phyloP scores from a whole-genome alignment of 257 asterid species.

The Cynanchum wilfordii region DNA sequence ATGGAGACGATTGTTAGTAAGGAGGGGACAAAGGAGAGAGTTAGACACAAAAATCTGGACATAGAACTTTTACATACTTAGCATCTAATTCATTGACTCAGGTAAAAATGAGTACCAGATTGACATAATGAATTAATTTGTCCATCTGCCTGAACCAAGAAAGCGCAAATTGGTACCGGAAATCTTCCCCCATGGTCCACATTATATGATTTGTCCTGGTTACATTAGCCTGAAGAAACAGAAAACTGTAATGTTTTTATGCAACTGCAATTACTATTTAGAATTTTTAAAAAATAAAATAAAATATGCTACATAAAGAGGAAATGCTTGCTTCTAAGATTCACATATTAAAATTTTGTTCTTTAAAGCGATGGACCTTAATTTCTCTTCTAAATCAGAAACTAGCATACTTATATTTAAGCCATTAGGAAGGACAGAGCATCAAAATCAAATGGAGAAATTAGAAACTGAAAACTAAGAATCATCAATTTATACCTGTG shows the following conservation, averaged over 20 bases:
- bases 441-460: neutral
- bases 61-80: neutral
- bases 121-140: conserved; percentile 74
- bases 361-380: neutral
- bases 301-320: neutral
- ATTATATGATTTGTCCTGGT: conserved; percentile 72
- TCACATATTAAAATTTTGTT: neutral
- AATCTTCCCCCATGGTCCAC: conserved; percentile 88
- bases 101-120: conserved; percentile 34
- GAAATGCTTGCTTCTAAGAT: neutral
- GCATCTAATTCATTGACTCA: neutral
- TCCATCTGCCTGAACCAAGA: conserved; percentile 85
- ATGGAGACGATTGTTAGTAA: neutral
- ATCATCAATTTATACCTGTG: conserved; percentile 42
- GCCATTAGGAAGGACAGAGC: neutral
- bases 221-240: conserved; percentile 47
- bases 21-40: neutral
- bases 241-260: conserved; percentile 7
- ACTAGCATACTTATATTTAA: neutral
- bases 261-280: neutral
- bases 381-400: neutral
- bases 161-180: conserved; percentile 66
- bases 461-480: neutral
- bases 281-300: too few species aligned
- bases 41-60: neutral